Percentiles rank a stretch among this genome's conserved stretches.
Evolutionary conservation across 768 basidiomycete species (phyloP).

Genomic region (Lyophyllum atratum): DNA sequence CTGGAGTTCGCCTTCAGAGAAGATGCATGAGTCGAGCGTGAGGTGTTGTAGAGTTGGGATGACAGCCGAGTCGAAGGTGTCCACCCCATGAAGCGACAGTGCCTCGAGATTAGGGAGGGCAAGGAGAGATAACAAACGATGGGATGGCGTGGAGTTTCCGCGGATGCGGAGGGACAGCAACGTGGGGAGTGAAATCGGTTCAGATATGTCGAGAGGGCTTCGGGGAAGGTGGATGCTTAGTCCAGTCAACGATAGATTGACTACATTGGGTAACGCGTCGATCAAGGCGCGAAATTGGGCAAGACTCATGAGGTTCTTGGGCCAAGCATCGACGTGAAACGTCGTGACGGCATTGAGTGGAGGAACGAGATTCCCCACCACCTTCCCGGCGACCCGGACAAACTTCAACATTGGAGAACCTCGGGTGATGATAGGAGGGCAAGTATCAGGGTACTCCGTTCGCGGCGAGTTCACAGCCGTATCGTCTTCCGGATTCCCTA

Average conservation of each 20-base stretch:
- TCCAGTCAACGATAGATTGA: conserved; percentile 44
- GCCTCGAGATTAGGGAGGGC: conserved; percentile 36
- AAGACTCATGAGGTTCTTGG: conserved; percentile 34
- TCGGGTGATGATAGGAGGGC: conserved; percentile 31
- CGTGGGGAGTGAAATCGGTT: conserved; percentile 32
- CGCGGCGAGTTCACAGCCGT: conserved; percentile 29
- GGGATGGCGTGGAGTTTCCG: conserved; percentile 32
- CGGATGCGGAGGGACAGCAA: conserved; percentile 44
- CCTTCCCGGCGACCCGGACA: conserved; percentile 43
- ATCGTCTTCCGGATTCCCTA: conserved; percentile 28
- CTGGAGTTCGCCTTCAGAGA: conserved; percentile 31
- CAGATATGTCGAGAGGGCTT: conserved; percentile 26
- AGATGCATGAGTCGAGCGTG: conserved; percentile 32
- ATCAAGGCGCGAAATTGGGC: conserved; percentile 37
- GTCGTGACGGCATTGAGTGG: conserved; percentile 35
- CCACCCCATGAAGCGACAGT: conserved; percentile 35
- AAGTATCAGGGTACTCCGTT: conserved; percentile 27
- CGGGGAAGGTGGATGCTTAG: conserved; percentile 36
- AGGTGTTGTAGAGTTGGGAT: conserved; percentile 36
- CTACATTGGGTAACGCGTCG: conserved; percentile 33
- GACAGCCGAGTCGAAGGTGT: conserved; percentile 32
- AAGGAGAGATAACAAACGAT: conserved; percentile 37
- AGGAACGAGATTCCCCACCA: conserved; percentile 41
- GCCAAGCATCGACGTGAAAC: conserved; percentile 46
- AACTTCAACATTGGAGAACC: conserved; percentile 36